These are phyloP conservation scores for Corymbia citriodora DNA, from an alignment of 441 rosid genomes.

Conservation along the genomic window DNA sequence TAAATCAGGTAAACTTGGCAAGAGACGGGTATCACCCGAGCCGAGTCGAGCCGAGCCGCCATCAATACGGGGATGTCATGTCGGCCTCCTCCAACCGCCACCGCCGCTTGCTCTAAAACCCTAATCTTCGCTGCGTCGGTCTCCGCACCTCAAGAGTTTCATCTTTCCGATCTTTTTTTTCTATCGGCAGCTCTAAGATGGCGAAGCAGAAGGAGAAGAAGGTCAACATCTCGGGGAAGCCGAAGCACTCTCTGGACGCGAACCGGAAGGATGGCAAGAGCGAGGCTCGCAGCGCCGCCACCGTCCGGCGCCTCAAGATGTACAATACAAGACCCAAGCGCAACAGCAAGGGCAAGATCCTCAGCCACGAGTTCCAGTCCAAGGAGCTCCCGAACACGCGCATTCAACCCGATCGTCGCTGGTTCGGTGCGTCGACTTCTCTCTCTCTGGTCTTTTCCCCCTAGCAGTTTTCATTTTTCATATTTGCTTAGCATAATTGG, in stretches of 20 bases:
- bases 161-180: not conserved
- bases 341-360: slow-evolving; percentile 41
- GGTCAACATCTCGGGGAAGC: slow-evolving; percentile 67
- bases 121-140: not conserved
- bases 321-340: slow-evolving; percentile 59
- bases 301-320: slow-evolving; percentile 90
- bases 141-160: not conserved
- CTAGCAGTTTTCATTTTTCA: not conserved
- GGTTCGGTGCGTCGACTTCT: slow-evolving; percentile 56
- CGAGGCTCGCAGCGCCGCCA: slow-evolving; percentile 52
- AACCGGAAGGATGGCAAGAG: slow-evolving; percentile 61
- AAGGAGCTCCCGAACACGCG: slow-evolving; percentile 70
- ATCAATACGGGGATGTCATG: not conserved
- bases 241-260: slow-evolving; percentile 81
- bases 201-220: slow-evolving; percentile 58
- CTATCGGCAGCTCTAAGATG: slow-evolving; percentile 19
- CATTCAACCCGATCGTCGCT: slow-evolving; percentile 81
- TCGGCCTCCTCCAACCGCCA: not conserved
- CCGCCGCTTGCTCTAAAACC: not conserved
- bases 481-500: not conserved
- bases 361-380: slow-evolving; percentile 72
- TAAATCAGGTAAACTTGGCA: not conserved
- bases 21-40: not conserved
- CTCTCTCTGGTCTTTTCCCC: not conserved
- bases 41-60: not conserved